Percentiles rank a stretch among this genome's conserved stretches.
Evolutionary conservation across 2,329 filamentous ascomycete genomes (phyloP).

Genomic region (Nigrospora oryzae): DNA sequence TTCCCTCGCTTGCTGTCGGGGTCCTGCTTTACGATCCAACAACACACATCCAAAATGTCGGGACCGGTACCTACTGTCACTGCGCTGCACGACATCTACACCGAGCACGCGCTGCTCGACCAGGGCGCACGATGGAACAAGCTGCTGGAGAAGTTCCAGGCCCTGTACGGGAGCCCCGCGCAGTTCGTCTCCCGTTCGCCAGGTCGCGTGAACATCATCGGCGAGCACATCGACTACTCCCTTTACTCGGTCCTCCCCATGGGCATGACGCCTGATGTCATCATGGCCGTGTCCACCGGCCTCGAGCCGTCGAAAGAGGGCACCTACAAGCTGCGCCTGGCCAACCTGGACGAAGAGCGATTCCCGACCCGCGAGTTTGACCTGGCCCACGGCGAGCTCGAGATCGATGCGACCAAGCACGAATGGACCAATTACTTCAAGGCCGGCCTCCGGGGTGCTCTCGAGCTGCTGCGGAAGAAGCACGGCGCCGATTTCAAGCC

Average conservation of each 20-base stretch:
- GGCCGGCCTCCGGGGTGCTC: slow-evolving; percentile 74
- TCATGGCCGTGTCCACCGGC: slow-evolving; percentile 66
- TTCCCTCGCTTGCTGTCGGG: too few species aligned
- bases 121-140: slow-evolving; percentile 70
- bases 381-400: slow-evolving; percentile 55
- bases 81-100: slow-evolving; percentile 77
- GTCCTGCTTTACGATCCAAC: too few species aligned
- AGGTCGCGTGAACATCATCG: slow-evolving; percentile 94
- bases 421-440: slow-evolving; percentile 99
- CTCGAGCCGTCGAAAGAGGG: slow-evolving; percentile 35
- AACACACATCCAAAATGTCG: slow-evolving; percentile 30
- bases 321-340: slow-evolving; percentile 63
- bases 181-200: slow-evolving; percentile 85
- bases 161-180: slow-evolving; percentile 59
- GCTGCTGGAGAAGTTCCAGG: slow-evolving; percentile 63
- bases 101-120: slow-evolving; percentile 56
- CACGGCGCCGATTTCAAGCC: slow-evolving; percentile 52
- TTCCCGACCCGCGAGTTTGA: slow-evolving; percentile 71
- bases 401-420: slow-evolving; percentile 76
- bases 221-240: slow-evolving; percentile 98
- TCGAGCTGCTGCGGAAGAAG: slow-evolving; percentile 67
- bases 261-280: slow-evolving; percentile 84
- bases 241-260: slow-evolving; percentile 94
- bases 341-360: slow-evolving; percentile 68
- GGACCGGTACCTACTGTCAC: slow-evolving; percentile 63